These are phyloP conservation scores for Agaricus subrufescens DNA, from an alignment of 768 basidiomycete species.

Conservation along the genomic window DNA sequence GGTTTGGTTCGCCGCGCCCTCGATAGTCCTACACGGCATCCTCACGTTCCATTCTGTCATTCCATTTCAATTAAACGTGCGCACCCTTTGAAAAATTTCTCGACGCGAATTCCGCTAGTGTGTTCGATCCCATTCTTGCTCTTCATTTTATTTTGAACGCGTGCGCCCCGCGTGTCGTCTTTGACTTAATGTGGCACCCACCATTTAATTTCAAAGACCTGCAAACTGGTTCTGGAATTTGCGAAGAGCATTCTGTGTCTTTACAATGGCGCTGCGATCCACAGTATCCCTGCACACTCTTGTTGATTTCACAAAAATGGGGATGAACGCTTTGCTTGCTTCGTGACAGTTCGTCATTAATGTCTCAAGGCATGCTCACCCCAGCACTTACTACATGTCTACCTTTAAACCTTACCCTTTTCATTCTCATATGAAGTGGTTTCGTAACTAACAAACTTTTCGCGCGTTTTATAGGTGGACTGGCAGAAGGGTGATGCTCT, in stretches of 20 bases:
- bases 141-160: background rate
- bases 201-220: no score
- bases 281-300: background rate
- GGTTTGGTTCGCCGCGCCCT: background rate
- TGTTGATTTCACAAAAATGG: no score
- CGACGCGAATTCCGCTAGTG: background rate
- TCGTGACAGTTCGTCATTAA: background rate
- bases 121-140: background rate
- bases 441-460: constrained; percentile 1
- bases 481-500: constrained; percentile 88
- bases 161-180: background rate
- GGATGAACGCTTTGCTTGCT: no score
- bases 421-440: background rate
- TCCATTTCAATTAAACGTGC: background rate
- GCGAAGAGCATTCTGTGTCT: no score
- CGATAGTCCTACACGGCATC: background rate
- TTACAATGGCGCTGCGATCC: background rate
- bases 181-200: no score
- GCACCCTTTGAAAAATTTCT: background rate
- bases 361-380: background rate
- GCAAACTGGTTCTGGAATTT: no score
- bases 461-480: constrained; percentile 52
- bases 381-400: background rate
- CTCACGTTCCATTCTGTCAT: background rate
- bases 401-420: background rate